Conservation (phyloP, 768 basidiomycete genomes). For the Rhizopogon sp. region DNA sequence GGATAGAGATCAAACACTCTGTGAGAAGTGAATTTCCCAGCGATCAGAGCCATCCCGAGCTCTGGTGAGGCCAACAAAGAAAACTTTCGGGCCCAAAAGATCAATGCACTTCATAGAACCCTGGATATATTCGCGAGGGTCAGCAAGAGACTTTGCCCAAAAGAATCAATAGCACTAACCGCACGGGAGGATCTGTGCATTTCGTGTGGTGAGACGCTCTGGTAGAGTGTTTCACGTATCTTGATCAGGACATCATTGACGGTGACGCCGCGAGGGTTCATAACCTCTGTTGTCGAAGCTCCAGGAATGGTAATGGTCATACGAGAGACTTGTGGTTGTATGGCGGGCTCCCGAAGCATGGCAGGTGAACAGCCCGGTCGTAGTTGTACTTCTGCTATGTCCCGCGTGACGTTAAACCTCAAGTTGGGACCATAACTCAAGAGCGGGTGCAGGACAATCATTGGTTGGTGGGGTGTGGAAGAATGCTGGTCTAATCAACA, state of each 20-base stretch:
- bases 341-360: constrained; percentile 16
- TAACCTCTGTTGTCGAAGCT: constrained; percentile 25
- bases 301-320: constrained; percentile 16
- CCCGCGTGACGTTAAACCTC: constrained; percentile 21
- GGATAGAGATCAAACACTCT: constrained; percentile 10
- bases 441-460: constrained; percentile 21
- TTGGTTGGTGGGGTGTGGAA: constrained; percentile 1
- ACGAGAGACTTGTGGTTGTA: constrained; percentile 13
- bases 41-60: constrained; percentile 21
- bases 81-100: constrained; percentile 27
- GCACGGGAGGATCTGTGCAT: constrained; percentile 4
- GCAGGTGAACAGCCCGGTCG: constrained; percentile 10
- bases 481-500: constrained; percentile 7
- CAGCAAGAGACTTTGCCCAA: constrained; percentile 22
- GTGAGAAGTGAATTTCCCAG: constrained; percentile 24
- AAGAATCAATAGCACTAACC: constrained; percentile 24
- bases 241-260: constrained; percentile 22
- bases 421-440: constrained; percentile 12
- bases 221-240: constrained; percentile 23
- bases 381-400: constrained; percentile 19
- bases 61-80: constrained; percentile 26
- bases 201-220: constrained; percentile 19
- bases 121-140: constrained; percentile 32
- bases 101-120: constrained; percentile 34
- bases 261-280: constrained; percentile 21